A percentile compares a stretch with the other conserved stretches of the same genome.
phyloP scores from a whole-genome alignment of 2,329 filamentous ascomycete genomes.

The Trichophyton benhamiae region DNA sequence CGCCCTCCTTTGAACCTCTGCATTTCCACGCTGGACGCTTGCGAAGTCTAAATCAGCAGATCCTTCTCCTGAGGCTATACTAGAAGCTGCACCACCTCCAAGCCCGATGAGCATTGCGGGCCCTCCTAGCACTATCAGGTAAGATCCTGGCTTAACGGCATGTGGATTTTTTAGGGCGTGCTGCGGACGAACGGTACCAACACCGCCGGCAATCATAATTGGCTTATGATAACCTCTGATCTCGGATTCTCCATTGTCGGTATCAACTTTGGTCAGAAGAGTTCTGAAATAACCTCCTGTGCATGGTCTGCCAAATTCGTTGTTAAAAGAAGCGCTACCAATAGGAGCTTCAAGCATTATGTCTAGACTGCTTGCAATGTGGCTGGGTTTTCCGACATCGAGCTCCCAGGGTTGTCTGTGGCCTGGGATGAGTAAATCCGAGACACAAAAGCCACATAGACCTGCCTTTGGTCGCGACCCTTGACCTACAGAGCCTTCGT shows the following conservation, averaged over 20 bases:
- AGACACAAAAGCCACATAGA: conserved; percentile 85
- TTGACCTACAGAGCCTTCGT: conserved; percentile 86
- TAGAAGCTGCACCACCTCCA: conserved; percentile 88
- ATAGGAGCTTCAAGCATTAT: conserved; percentile 98
- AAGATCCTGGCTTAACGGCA: conserved; percentile 73
- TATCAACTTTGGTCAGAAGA: conserved; percentile 56
- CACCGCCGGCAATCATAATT: conserved; percentile 93
- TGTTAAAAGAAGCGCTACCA: conserved; percentile 90
- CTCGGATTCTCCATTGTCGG: conserved; percentile 52
- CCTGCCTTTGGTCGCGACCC: conserved; percentile 90
- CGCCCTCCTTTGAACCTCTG: conserved; percentile 86
- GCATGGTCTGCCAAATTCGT: conserved; percentile 87
- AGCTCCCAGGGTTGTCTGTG: conserved; percentile 78
- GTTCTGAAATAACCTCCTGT: conserved; percentile 87
- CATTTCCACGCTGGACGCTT: conserved; percentile 92
- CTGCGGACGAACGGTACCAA: conserved; percentile 81
- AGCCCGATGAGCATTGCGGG: conserved; percentile 97
- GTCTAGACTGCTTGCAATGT: conserved; percentile 86
- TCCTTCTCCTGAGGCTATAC: conserved; percentile 73
- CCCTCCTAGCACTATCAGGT: conserved; percentile 83
- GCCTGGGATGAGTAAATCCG: conserved; percentile 79
- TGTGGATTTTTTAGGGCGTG: conserved; percentile 75
- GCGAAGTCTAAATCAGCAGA: conserved; percentile 92
- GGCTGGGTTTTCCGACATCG: conserved; percentile 75
- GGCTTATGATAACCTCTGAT: conserved; percentile 93